Evolutionary conservation across 495 filamentous ascomycete species (phyloP), one percentile per base, ranked within the genome.

Genomic region (Aspergillus bertholletiae): DNA sequence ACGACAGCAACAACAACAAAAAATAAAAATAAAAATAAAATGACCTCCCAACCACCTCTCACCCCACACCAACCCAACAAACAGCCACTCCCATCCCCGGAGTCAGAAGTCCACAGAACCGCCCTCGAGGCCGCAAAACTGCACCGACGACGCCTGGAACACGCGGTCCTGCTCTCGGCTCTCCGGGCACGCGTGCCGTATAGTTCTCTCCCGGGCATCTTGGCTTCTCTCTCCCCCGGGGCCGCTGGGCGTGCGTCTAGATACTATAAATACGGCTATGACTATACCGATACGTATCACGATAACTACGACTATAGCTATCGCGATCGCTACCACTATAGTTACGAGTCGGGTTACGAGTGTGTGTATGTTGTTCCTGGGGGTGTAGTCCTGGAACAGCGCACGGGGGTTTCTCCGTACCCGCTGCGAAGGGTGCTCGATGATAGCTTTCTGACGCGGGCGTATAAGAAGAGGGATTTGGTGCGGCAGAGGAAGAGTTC

Each of bases 61-160:
- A 7, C 1, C n/a, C 43, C 26, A 28, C 45, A 4, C 9, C 45
- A 74, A 54, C 69, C 83, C 23, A 92, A 92, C 55, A 87, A 90
- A 63, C 74, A 81, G 60, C 85, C 87, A 15, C 65, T 85, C 78
- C 28, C 84, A 88, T 18, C 5, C 12, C 60, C 80, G 87, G 53
- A 79, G 85, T 5, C 74, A 79, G 22, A 80, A 83, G 28, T 82
- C 93, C 66, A 72, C 90, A 55, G 78, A 79, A 53, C 82, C 85
- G 60, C 88, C 78, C 23, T 13, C 12, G 47, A 55, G 46, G 20
- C n/a, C n/a, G 32, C 28, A 0, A 54, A 46, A 26, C 57, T 59
- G 3, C 41, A 41, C 23, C 40, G 17, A 24, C 57, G 57, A 20
- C 40, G 52, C 2, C 32, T 49, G 1, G 52, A 55, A 27, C 44